Base-by-base conservation (phyloP, 2,329 filamentous ascomycete genomes). In the Trichoderma lentiforme region DNA sequence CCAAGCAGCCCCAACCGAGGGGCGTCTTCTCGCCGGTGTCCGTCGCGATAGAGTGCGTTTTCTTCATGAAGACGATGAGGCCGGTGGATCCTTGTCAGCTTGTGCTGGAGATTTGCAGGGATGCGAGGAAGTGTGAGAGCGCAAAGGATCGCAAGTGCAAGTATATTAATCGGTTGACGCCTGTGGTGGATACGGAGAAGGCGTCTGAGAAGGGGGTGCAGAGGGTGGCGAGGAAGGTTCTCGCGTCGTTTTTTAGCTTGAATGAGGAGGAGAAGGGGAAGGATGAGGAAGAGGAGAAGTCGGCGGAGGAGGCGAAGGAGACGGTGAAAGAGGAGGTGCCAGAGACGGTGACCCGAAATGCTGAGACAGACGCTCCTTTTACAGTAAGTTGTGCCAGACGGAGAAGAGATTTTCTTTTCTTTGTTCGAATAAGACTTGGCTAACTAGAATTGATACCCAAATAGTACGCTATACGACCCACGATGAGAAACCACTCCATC, bases 391-490 rank as follows among this genome's bases (percentile, higher is more conserved):
- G 3, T 14, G 11, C 4, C 62, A 58, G 30, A 73, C 26, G 11
- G 30, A 28, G 53, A 39, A 61, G 28, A 14, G 4, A 6, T 8
- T 18, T 58, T 30, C 15, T 56, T 56, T 43, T 11, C n/a, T n/a
- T 12, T 4, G 21, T 7, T 12, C 1, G 30, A 7, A 30, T 12
- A 11, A 24, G 5, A 18, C 15, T 9, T 39, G 56, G 12, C 28
- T 36, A 36, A 61, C 28, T 30, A n/a, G 3, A 4, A n/a, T 61
- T n/a, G 21, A 15, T n/a, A 21, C 30, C 32, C 34, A 32, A 63
- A 12, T 73, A 95, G 93, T 96, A 94, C 81, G 93, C 93, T n/a
- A 95, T 97, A 75, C 89, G 93, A 58, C 89, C 91, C n/a, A 92
- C 89, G 15, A 89, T 93, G 73, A 90, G 93, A 70, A 93, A 92